Percentiles rank a stretch among this genome's conserved stretches.
phyloP scores from a whole-genome alignment of 225 moss, liverwort and hornwort genomes.

The Polytrichum formosum region DNA sequence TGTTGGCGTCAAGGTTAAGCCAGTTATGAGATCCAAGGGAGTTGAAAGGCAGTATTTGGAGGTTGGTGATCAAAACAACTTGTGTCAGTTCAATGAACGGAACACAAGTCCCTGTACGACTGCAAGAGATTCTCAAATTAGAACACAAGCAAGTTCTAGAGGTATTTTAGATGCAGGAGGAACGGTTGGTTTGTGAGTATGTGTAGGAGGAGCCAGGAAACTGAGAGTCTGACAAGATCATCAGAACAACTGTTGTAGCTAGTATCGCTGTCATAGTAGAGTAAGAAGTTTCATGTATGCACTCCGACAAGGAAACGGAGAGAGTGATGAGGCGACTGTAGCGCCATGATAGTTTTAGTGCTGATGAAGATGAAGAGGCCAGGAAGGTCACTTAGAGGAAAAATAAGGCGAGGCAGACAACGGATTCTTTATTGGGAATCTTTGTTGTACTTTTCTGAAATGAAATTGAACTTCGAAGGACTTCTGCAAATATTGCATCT shows the following conservation, averaged over 20 bases:
- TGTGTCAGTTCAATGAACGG: not conserved
- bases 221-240: conserved; percentile 8
- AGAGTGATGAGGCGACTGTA: conserved; percentile 1
- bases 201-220: not conserved
- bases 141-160: not conserved
- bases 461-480: too few species aligned
- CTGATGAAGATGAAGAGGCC: not conserved
- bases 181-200: not conserved
- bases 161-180: not conserved
- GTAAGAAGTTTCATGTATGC: not conserved
- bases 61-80: not conserved
- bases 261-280: not conserved
- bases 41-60: not conserved
- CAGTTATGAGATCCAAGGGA: not conserved
- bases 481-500: too few species aligned
- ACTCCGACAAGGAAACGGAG: conserved; percentile 4
- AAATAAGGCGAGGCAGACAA: not conserved
- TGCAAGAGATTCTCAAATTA: not conserved
- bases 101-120: not conserved
- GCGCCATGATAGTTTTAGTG: not conserved
- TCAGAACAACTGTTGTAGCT: not conserved
- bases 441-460: too few species aligned
- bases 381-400: not conserved
- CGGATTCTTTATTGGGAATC: too few species aligned
- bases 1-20: not conserved